Conservation (phyloP, 768 basidiomycete genomes). For the Kwoniella sp. region DNA sequence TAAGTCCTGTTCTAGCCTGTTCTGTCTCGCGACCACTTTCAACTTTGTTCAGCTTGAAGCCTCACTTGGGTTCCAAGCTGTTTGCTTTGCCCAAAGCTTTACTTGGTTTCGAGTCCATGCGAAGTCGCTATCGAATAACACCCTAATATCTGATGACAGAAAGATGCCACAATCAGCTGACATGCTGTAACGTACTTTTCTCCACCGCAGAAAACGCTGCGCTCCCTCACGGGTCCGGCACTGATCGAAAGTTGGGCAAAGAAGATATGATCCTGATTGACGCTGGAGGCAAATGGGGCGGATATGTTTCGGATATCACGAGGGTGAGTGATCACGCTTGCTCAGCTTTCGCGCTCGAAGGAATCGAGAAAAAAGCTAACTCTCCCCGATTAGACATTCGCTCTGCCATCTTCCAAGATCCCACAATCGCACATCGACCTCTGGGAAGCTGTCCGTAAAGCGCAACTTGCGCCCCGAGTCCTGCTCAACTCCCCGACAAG, state of each 20-base stretch:
- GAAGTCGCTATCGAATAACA: no score
- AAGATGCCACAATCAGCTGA: no score
- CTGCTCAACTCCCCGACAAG: conserved; percentile 58
- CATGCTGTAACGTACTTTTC: no score
- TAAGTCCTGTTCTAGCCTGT: neutral
- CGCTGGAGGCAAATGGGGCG: conserved; percentile 69
- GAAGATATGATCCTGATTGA: conserved; percentile 76
- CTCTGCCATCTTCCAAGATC: conserved; percentile 65
- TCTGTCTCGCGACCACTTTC: neutral
- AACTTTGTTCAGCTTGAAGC: neutral
- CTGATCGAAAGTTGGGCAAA: conserved; percentile 64
- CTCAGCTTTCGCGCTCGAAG: neutral
- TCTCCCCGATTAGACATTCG: conserved; percentile 64
- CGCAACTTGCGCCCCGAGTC: conserved; percentile 65
- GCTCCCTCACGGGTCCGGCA: conserved; percentile 78
- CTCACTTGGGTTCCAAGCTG: neutral
- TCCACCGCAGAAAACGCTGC: conserved; percentile 72
- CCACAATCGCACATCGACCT: conserved; percentile 62
- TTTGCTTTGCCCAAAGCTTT: neutral
- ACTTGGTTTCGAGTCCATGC: no score
- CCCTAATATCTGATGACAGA: neutral
- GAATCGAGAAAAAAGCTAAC: no score
- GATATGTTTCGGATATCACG: conserved; percentile 77
- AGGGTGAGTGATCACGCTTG: conserved; percentile 61
- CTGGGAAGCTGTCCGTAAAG: conserved; percentile 69